phyloP scores from a whole-genome alignment of 345 rosid species.

The Xanthoceras sorbifolium region DNA sequence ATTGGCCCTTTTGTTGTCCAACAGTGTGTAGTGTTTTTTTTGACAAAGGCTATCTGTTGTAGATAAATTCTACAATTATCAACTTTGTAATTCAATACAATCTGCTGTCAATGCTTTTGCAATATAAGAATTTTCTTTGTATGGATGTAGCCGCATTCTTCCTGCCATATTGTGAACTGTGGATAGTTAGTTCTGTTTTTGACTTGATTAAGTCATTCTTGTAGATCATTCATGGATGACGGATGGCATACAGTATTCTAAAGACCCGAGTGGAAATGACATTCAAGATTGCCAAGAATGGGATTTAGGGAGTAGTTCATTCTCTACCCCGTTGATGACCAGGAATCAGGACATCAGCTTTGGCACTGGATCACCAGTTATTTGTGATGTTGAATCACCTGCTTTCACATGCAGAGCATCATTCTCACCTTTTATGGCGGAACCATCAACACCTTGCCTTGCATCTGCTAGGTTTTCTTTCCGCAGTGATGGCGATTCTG shows the following conservation, averaged over 20 bases:
- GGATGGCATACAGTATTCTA: conserved; percentile 25
- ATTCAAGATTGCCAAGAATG: conserved; percentile 30
- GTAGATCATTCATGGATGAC: conserved; percentile 61
- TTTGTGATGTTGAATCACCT: conserved; percentile 41
- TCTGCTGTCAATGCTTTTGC: not conserved
- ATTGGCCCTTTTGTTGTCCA: not conserved
- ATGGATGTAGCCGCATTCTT: not conserved
- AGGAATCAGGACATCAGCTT: conserved; percentile 69
- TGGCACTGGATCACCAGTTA: conserved; percentile 40
- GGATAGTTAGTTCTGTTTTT: not conserved
- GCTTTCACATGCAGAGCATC: conserved; percentile 48
- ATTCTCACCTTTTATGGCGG: conserved; percentile 44
- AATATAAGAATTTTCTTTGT: not conserved
- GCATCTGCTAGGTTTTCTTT: conserved; percentile 48
- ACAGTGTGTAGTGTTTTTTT: not conserved
- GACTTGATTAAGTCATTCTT: conserved; percentile 12
- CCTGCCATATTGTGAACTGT: not conserved
- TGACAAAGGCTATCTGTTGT: not conserved
- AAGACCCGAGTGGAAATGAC: conserved; percentile 19
- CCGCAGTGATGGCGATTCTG: conserved; percentile 31
- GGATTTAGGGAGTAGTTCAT: conserved; percentile 39
- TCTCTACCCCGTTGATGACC: conserved; percentile 34
- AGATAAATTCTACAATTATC: not conserved
- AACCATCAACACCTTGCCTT: conserved; percentile 43
- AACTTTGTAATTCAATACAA: not conserved